A percentile compares a stretch with the other conserved stretches of the same genome.
Evolutionary conservation across 768 basidiomycete genomes (phyloP).

Genomic region (Trametes cinnabarina): DNA sequence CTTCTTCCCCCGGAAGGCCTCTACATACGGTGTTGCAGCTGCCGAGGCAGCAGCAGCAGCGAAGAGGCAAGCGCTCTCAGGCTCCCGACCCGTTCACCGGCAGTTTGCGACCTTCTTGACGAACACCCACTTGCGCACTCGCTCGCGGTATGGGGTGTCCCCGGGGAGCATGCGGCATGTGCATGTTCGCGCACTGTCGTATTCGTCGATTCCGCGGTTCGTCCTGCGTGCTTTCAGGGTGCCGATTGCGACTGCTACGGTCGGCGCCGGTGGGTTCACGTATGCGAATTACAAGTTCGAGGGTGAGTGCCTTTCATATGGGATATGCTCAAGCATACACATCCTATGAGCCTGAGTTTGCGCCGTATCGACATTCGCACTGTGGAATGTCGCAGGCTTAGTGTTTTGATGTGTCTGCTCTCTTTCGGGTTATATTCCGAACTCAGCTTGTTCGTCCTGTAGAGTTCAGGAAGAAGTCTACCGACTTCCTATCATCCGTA

Average conservation of each 20-base stretch:
- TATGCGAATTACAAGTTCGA: slow-evolving; percentile 98
- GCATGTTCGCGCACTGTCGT: slow-evolving; percentile 76
- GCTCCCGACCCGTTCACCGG: slow-evolving; percentile 48
- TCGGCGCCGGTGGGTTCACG: slow-evolving; percentile 87
- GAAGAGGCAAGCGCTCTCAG: slow-evolving; percentile 33
- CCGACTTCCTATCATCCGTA: slow-evolving; percentile 60
- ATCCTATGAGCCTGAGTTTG: too few species aligned
- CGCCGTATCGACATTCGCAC: too few species aligned
- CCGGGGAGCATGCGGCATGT: slow-evolving; percentile 56
- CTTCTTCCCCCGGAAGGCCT: slow-evolving; percentile 13
- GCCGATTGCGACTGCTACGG: slow-evolving; percentile 83
- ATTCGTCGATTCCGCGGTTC: slow-evolving; percentile 85
- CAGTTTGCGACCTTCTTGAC: slow-evolving; percentile 59
- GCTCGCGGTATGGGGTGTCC: slow-evolving; percentile 44
- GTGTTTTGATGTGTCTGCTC: too few species aligned
- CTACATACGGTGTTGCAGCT: slow-evolving; percentile 14
- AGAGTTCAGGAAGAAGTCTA: slow-evolving; percentile 74
- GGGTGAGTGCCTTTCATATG: slow-evolving; percentile 47
- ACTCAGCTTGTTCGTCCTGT: background rate
- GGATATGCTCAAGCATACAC: background rate
- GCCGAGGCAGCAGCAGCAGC: slow-evolving; percentile 19
- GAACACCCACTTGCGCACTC: slow-evolving; percentile 43
- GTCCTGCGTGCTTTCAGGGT: slow-evolving; percentile 85
- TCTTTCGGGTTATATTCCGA: too few species aligned
- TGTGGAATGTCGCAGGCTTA: too few species aligned